Conservation (phyloP, 306 rosid species). For the Ochetophila trinervis region DNA sequence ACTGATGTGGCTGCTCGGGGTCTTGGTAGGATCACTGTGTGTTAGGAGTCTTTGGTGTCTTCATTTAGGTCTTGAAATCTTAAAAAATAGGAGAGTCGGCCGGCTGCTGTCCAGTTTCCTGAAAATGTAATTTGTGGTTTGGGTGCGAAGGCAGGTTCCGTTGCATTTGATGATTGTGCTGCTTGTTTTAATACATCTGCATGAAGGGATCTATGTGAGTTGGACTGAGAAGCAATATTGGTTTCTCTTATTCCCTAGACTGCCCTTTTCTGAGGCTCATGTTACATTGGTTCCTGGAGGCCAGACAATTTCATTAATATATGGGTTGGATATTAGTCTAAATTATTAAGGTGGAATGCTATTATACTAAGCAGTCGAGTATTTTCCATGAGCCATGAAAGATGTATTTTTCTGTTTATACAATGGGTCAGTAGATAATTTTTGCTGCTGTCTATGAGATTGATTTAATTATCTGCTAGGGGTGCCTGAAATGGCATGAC, state of each 20-base stretch:
- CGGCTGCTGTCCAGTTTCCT: conserved; percentile 97
- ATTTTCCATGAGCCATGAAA: conserved; percentile 24
- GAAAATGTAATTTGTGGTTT: conserved; percentile 81
- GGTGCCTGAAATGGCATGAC: conserved; percentile 38
- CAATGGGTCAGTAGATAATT: conserved; percentile 9
- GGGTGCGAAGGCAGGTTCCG: conserved; percentile 59
- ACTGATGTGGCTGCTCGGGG: conserved; percentile 99
- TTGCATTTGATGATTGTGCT: conserved; percentile 35
- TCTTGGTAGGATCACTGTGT: conserved; percentile 97
- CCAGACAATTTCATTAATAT: conserved; percentile 30
- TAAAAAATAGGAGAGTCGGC: conserved; percentile 63
- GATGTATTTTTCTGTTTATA: neutral
- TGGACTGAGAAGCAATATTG: conserved; percentile 34
- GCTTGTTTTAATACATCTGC: conserved; percentile 5
- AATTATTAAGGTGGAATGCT: conserved; percentile 24
- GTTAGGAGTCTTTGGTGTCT: conserved; percentile 56
- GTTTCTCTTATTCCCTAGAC: conserved; percentile 30
- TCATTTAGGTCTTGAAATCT: conserved; percentile 46
- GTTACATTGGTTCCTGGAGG: conserved; percentile 41
- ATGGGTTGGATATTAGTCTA: conserved; percentile 31
- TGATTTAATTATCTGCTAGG: conserved; percentile 34
- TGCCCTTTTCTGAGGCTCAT: conserved; percentile 33
- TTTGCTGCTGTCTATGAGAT: conserved; percentile 28
- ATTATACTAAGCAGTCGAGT: conserved; percentile 20
- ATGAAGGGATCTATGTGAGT: conserved; percentile 27